Evolutionary conservation across 2,329 filamentous ascomycete genomes (phyloP), one percentile per base, ranked within the genome.

Genomic region (Immersiporthe knoxdaviesiana): DNA sequence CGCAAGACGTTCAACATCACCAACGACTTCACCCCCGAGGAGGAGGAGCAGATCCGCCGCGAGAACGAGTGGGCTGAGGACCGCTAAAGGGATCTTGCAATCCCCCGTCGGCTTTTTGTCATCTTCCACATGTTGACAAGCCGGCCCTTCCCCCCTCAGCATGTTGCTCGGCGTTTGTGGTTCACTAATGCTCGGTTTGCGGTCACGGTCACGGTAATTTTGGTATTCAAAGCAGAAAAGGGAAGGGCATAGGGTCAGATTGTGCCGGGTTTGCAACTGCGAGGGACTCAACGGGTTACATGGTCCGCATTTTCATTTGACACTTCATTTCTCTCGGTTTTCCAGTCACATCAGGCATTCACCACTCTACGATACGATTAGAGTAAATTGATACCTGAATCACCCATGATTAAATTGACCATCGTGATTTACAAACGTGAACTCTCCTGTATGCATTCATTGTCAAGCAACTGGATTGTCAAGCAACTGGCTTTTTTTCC

Each of bases 1-100:
- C 92, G 96, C 65, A 99, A 98, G 87, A 99, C 96, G 0, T 99
- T 99, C 86, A 99, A 99, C 84, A 99, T 99, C 77, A 96, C 97
- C 77, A 99, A 99, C 77, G 96, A 99, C 81, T 99, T 99, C 84
- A 98, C 96, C 0, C 93, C 95, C 2, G 96, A 99, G 82, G 96
- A 99, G 84, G 96, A 99, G 82, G 96, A 99, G 79, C 96, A 99
- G 87, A 99, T 96, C 73, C 91, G 92, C 68, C 89, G 92, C 4
- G 92, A 96, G 85, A 96, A 96, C 79, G 92, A 96, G 82, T 96
- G 92, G 92, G 92, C 92, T 60, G 92, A 96, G 85, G 92, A 96
- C 75, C 89, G 90, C 75, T 92, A 86, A 85, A 74, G 14, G 65
- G 32, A 35, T 16, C 10, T n/a, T 35, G 11, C 18, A n/a, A 12